Evolutionary conservation across 768 basidiomycete genomes (phyloP).

Genomic region (Termitomyces sp.): DNA sequence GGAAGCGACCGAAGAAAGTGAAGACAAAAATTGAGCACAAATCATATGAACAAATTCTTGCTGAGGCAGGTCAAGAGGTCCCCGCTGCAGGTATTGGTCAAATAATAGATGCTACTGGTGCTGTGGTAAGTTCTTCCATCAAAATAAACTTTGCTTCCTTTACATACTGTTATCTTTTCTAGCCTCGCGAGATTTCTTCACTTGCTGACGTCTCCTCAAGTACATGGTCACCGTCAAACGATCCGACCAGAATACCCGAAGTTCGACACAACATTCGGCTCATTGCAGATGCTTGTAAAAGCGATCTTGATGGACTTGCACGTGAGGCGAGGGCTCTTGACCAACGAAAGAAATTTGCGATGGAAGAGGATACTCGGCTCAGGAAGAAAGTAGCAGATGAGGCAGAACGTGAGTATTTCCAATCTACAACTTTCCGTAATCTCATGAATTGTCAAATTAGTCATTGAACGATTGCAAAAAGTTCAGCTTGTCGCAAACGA

Average conservation of each 20-base stretch:
- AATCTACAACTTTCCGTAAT: background rate
- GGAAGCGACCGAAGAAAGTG: constrained; percentile 83
- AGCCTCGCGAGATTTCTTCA: constrained; percentile 88
- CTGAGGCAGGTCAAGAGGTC: constrained; percentile 70
- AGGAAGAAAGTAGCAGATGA: constrained; percentile 69
- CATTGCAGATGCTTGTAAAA: constrained; percentile 77
- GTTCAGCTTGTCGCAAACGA: constrained; percentile 72
- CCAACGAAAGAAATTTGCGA: constrained; percentile 70
- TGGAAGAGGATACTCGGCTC: constrained; percentile 65
- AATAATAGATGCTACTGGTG: constrained; percentile 93
- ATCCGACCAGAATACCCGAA: constrained; percentile 89
- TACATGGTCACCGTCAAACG: constrained; percentile 84
- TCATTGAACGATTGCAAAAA: constrained; percentile 72
- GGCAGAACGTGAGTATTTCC: constrained; percentile 55
- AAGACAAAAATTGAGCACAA: constrained; percentile 90
- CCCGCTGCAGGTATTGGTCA: constrained; percentile 60
- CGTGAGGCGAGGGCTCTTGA: constrained; percentile 83
- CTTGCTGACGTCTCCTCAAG: constrained; percentile 70
- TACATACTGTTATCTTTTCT: constrained; percentile 7
- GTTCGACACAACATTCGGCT: constrained; percentile 93
- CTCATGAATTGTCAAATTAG: constrained; percentile 30
- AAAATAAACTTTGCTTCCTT: background rate
- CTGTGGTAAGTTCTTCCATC: constrained; percentile 53
- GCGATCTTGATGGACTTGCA: constrained; percentile 83
- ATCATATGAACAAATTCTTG: constrained; percentile 94